These are phyloP conservation scores for Talaromyces atroroseus DNA, from an alignment of 2,329 filamentous ascomycete species.

Conservation along the genomic window DNA sequence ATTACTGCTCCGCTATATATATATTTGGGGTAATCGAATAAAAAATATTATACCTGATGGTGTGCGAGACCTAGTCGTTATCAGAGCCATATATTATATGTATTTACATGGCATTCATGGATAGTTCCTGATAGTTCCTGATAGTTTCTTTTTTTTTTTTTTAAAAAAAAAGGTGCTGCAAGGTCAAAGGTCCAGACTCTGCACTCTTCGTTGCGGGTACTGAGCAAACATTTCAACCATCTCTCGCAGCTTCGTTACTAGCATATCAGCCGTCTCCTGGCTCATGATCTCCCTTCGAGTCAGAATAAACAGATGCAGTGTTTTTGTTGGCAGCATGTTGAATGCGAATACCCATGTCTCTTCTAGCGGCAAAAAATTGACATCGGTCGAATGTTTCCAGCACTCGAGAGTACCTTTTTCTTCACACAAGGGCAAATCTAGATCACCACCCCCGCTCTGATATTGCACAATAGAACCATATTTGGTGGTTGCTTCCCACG, in stretches of 20 bases:
- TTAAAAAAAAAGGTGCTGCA: no score
- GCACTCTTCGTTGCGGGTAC: not conserved
- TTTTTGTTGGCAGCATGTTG: not conserved
- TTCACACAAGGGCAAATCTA: not conserved
- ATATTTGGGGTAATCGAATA: no score
- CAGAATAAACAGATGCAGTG: not conserved
- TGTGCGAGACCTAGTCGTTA: no score
- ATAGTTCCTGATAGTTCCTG: no score
- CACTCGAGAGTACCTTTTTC: not conserved
- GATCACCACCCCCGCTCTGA: not conserved
- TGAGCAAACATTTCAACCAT: not conserved
- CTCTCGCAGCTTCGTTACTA: not conserved
- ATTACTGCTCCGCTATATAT: no score
- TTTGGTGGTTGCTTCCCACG: not conserved
- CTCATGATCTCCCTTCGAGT: not conserved
- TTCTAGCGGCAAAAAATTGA: not conserved
- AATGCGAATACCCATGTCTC: not conserved
- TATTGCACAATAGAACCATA: not conserved
- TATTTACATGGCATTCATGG: slow-evolving; percentile 14
- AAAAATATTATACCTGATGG: no score
- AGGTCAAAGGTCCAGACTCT: not conserved
- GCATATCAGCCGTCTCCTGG: not conserved
- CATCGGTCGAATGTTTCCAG: not conserved
- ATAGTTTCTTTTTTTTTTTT: no score
- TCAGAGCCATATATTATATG: no score